Evolutionary conservation across 2,329 filamentous ascomycete genomes (phyloP), one percentile per base, ranked within the genome.

Genomic region (Eurotiales sp.): DNA sequence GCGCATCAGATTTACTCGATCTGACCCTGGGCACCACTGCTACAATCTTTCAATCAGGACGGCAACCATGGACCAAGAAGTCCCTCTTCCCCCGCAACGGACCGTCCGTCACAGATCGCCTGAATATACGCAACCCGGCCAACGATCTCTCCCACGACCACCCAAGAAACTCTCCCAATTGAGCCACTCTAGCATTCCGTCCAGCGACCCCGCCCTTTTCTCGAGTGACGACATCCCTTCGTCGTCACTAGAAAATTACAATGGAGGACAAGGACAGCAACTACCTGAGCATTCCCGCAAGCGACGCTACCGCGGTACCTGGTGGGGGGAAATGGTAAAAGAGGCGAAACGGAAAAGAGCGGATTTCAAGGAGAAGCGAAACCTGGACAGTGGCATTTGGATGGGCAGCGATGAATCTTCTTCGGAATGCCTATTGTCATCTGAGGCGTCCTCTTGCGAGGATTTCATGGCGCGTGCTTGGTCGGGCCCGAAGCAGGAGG

Each of bases 311-410:
- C 66, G 69, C 4, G 71, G 71, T n/a, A 73, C 71, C 1, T 74
- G 71, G 71, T 74, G 71, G 71, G 67, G 69, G 22, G 65, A 74
- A 52, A 67, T 67, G 60, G 63, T 65, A 42, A 53, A 62, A 32
- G 62, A 69, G 48, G 58, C 61, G 23, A 71, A 70, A 58, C 62
- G 63, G 8, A 71, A 70, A 56, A 63, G 72, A 51, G 66, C 64
- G 3, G 67, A 70, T 34, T 75, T 75, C 39, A 73, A 70, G 56
- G 66, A 68, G 27, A 73, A 72, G 58, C 63, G 73, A 19, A 61
- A 73, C 54, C 61, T 73, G 23, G 73, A 76, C 52, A 74, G 71
- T 59, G 73, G 73, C 52, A 71, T 76, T 10, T 76, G 72, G 67
- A 73, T 76, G 72, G 71, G 67, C 2, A 75, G 72, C 57, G 73